phyloP scores from a whole-genome alignment of 2,329 filamentous ascomycete species.

The Amylocarpus encephaloides region DNA sequence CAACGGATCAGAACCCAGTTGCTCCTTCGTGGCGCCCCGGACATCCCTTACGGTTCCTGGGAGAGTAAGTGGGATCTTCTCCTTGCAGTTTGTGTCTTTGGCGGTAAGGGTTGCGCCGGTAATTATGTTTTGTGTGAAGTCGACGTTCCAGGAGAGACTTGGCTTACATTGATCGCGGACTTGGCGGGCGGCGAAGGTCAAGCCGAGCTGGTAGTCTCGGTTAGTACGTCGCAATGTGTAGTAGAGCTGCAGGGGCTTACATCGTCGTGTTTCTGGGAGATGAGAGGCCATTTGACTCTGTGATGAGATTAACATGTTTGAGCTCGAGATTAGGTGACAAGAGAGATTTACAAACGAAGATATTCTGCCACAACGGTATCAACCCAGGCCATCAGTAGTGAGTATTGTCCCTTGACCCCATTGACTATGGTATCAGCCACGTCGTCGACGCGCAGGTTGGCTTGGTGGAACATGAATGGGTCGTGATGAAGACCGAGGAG shows the following conservation, averaged over 20 bases:
- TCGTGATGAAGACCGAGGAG: constrained; percentile 42
- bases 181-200: constrained; percentile 44
- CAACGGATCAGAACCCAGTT: constrained; percentile 48
- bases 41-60: constrained; percentile 31
- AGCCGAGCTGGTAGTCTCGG: constrained; percentile 2
- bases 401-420: constrained; percentile 8
- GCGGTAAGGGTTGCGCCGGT: constrained; percentile 36
- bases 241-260: constrained; percentile 36
- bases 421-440: constrained; percentile 22
- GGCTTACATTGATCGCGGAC: constrained; percentile 19
- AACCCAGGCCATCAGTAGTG: constrained; percentile 18
- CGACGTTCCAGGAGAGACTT: constrained; percentile 13
- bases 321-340: not conserved
- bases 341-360: constrained; percentile 1
- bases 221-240: constrained; percentile 30
- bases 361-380: constrained; percentile 19
- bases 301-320: not conserved
- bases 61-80: constrained; percentile 23
- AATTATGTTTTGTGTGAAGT: constrained; percentile 15
- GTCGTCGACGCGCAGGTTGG: constrained; percentile 48
- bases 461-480: constrained; percentile 48
- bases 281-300: constrained; percentile 42
- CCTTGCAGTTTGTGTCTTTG: constrained; percentile 22
- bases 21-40: constrained; percentile 27
- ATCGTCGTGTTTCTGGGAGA: constrained; percentile 50